phyloP scores from a whole-genome alignment of 169 alveolate genomes.

The Eimeria tenella region DNA sequence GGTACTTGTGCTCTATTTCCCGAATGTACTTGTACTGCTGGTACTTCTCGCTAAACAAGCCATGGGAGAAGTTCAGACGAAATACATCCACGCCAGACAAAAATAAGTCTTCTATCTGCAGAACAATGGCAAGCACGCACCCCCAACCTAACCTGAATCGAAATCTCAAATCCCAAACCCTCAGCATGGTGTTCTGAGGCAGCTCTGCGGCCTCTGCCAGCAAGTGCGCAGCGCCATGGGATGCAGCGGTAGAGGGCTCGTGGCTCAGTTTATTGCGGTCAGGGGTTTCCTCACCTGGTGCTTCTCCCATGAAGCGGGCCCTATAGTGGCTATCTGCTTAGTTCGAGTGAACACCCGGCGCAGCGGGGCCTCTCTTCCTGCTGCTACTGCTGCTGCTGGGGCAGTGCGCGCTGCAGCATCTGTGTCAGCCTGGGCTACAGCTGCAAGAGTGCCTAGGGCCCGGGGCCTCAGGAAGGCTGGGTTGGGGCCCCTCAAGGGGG shows the following conservation, averaged over 20 bases:
- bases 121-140: not conserved
- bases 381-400: conserved; percentile 27
- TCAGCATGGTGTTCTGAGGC: not conserved
- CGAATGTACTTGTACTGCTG: conserved; percentile 90
- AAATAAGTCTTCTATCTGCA: conserved; percentile 76
- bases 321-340: conserved; percentile 78
- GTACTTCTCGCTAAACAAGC: conserved; percentile 94
- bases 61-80: conserved; percentile 98
- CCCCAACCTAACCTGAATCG: not conserved
- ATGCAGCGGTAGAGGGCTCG: no score
- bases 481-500: not conserved
- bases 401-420: not conserved
- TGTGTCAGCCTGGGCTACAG: not conserved
- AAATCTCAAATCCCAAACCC: not conserved
- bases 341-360: conserved; percentile 46
- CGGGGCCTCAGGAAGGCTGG: not conserved
- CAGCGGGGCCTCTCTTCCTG: not conserved
- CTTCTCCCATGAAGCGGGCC: conserved; percentile 76
- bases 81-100: conserved; percentile 97
- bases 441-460: not conserved
- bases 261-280: not conserved
- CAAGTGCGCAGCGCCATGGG: no score
- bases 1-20: conserved; percentile 83
- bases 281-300: conserved; percentile 45
- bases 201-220: not conserved